These are phyloP conservation scores for Aegilops umbellulata DNA, from an alignment of 176 grass and related monocot species.

Conservation along the genomic window DNA sequence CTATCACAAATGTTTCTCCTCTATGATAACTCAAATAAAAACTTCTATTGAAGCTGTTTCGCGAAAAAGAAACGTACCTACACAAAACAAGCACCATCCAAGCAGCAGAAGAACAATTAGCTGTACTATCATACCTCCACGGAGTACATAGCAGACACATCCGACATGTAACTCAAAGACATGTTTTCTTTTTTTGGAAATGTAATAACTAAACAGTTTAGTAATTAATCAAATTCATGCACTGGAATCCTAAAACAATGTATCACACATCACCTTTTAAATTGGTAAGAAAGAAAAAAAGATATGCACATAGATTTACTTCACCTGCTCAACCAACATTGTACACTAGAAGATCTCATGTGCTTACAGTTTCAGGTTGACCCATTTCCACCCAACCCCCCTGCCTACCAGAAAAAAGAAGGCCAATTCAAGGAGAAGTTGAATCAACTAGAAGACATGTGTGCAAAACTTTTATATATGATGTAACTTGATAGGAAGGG, in stretches of 20 bases:
- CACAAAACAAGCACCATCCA: not conserved
- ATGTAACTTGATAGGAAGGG: too few relatives aligned
- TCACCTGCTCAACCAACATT: not conserved
- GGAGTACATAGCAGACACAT: not conserved
- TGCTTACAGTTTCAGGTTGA: not conserved
- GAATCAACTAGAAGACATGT: too few relatives aligned
- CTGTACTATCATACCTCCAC: not conserved
- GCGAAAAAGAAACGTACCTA: not conserved
- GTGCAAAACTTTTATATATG: not conserved
- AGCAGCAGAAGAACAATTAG: not conserved
- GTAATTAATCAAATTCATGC: not conserved
- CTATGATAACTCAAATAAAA: not conserved
- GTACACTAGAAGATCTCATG: not conserved
- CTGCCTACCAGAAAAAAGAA: not conserved
- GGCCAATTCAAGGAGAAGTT: not conserved
- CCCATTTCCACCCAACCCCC: not conserved
- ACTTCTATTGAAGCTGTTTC: not conserved
- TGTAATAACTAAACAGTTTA: not conserved
- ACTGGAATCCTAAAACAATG: not conserved
- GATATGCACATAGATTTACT: not conserved
- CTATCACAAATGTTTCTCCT: not conserved
- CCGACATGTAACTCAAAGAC: not conserved
- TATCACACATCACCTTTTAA: not conserved
- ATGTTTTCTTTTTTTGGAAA: not conserved
- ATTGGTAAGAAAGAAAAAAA: not conserved